These are phyloP conservation scores for Acer saccharum DNA, from an alignment of 345 rosid species.

Conservation along the genomic window DNA sequence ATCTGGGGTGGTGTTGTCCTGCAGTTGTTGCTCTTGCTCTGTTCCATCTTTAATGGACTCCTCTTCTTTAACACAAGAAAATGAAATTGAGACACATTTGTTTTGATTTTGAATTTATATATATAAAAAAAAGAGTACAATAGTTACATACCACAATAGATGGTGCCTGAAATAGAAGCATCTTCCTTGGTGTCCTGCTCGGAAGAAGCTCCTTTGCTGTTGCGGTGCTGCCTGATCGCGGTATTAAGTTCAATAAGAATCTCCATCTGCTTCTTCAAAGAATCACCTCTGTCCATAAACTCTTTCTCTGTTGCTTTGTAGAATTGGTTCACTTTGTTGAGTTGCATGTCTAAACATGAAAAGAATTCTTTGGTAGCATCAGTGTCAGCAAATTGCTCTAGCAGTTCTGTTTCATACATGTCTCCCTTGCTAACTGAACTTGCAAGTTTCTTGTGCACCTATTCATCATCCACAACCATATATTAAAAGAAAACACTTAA, in stretches of 20 bases:
- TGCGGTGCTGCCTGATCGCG: constrained; percentile 53
- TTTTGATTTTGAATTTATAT: neutral
- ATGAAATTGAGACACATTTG: neutral
- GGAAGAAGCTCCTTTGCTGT: constrained; percentile 45
- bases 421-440: constrained; percentile 66
- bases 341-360: constrained; percentile 71
- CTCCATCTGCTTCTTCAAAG: constrained; percentile 83
- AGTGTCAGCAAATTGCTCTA: constrained; percentile 74
- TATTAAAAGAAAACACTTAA: neutral
- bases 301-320: constrained; percentile 81
- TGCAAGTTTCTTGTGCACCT: constrained; percentile 84
- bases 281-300: constrained; percentile 88
- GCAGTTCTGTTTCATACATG: constrained; percentile 80
- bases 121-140: neutral
- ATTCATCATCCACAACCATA: constrained; percentile 6
- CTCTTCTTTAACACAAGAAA: constrained; percentile 52
- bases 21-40: constrained; percentile 50
- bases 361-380: constrained; percentile 86
- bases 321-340: constrained; percentile 95
- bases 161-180: constrained; percentile 70
- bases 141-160: constrained; percentile 62
- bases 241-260: constrained; percentile 72
- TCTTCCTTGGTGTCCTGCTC: constrained; percentile 68
- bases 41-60: constrained; percentile 61
- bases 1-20: constrained; percentile 42